These are phyloP conservation scores for Pulchroboletus neoregius DNA, from an alignment of 1,284 basidiomycete genomes.

Conservation along the genomic window DNA sequence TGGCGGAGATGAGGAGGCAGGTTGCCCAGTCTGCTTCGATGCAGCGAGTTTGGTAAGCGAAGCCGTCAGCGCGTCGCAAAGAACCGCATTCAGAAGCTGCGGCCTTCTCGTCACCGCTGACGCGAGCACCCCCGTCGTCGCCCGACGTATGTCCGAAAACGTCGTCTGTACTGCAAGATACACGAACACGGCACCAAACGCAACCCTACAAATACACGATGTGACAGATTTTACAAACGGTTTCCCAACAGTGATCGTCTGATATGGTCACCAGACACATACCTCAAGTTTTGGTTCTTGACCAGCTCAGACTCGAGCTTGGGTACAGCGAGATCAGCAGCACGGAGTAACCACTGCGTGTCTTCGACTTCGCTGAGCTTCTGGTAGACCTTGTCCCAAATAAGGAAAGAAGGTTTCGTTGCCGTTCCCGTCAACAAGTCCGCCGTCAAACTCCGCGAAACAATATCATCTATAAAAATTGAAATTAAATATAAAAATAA, in stretches of 20 bases:
- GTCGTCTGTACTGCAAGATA: conserved; percentile 63
- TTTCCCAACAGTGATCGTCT: background rate
- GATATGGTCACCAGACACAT: background rate
- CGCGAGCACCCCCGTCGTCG: conserved; percentile 44
- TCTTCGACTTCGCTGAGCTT: conserved; percentile 66
- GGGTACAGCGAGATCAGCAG: conserved; percentile 50
- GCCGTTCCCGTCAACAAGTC: conserved; percentile 44
- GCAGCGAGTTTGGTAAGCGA: conserved; percentile 35
- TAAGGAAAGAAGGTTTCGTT: conserved; percentile 77
- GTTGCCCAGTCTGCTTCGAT: conserved; percentile 10
- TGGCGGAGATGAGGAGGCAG: background rate
- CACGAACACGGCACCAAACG: conserved; percentile 63
- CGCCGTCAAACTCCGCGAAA: conserved; percentile 41
- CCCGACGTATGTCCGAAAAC: conserved; percentile 50
- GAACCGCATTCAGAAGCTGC: conserved; percentile 46
- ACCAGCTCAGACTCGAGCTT: conserved; percentile 51
- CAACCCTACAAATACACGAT: conserved; percentile 40
- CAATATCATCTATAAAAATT: conserved; percentile 24
- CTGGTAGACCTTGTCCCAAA: conserved; percentile 84
- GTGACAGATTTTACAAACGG: background rate
- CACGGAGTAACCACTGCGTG: conserved; percentile 76
- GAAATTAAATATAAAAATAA: background rate
- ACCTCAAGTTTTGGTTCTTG: conserved; percentile 61
- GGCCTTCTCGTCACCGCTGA: conserved; percentile 36
- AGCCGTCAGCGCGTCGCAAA: conserved; percentile 53